Evolutionary conservation across 2,329 filamentous ascomycete genomes (phyloP), one percentile per base, ranked within the genome.

Genomic region (Neocatenulostroma microsporum): DNA sequence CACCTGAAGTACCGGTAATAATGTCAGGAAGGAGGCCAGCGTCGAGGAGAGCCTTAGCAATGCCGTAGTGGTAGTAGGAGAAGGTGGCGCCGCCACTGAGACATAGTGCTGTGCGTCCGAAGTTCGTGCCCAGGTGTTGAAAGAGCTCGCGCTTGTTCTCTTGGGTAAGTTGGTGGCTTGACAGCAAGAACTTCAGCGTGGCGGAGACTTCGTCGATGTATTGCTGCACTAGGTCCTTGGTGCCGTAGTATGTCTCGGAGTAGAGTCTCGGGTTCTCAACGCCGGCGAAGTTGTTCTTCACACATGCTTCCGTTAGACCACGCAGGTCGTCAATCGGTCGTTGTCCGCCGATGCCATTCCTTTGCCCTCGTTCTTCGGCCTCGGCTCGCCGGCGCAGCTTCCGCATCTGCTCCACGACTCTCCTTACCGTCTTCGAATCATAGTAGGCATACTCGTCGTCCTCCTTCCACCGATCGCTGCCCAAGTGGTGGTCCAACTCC

Each of bases 221-320:
- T 37, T 80, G 79, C 62, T 96, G 91, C 20, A 94, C 84, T 46
- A 95, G 63, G 43, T 91, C 78, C 62, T 98, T 98, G n/a, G 91
- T 96, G 21, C 91, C 91, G 51, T 87, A 94, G 58, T 98, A 98
- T 3, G 89, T 94, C 64, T 96, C 88, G 53, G 85, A 94, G 60
- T 98, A 98, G n/a, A 98, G 66, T 37, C 86, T 76, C 8, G 89
- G 79, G 53, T 94, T 96, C 61, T 98, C 91, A 11, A 94, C 80
- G 0, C 91, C 91, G 13, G 85, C 86, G 62, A 96, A 98, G 57
- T 98, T 96, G 62, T 88, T 94, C 72, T 95, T 98, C 51, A 95
- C 82, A 57, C 88, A 96, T 11, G 84, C 85, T 64, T 94, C 86
- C 14, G 93, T 68, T 41, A 96, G 63, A 1, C 73, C 73, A 44